Percentiles rank a stretch among this genome's conserved stretches.
phyloP scores from a whole-genome alignment of 176 grass and related monocot species.

The Carex littledalei region DNA sequence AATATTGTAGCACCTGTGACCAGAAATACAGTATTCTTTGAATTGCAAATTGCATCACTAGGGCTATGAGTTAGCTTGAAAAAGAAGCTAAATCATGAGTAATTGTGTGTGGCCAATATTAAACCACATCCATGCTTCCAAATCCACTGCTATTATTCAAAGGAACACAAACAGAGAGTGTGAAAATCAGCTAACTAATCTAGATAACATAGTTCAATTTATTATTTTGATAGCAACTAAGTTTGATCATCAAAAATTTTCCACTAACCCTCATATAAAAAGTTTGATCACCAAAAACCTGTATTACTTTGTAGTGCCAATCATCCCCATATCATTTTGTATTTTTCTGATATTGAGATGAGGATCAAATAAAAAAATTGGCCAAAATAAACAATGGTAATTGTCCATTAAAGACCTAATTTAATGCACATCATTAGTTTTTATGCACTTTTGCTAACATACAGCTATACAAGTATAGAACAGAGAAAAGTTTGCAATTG shows the following conservation, averaged over 20 bases:
- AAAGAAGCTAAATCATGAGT: not conserved
- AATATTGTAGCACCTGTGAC: not conserved
- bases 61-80: not conserved
- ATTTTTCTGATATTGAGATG: not conserved
- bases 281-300: not conserved
- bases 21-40: not conserved
- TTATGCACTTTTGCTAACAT: too few species aligned
- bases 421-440: too few species aligned
- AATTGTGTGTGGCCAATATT: not conserved
- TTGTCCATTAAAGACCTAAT: not conserved
- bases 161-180: not conserved
- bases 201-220: too few species aligned
- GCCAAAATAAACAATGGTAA: not conserved
- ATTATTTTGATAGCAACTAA: too few species aligned
- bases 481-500: not conserved
- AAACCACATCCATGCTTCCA: slow-evolving; percentile 5
- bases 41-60: slow-evolving; percentile 1
- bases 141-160: slow-evolving; percentile 1
- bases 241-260: not conserved
- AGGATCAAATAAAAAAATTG: not conserved
- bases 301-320: not conserved
- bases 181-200: too few species aligned
- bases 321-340: not conserved
- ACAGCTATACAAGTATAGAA: not conserved
- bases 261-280: too few species aligned